Evolutionary conservation across 2,329 filamentous ascomycete genomes (phyloP), one percentile per base, ranked within the genome.

Genomic region (Didymosphaeria variabile): DNA sequence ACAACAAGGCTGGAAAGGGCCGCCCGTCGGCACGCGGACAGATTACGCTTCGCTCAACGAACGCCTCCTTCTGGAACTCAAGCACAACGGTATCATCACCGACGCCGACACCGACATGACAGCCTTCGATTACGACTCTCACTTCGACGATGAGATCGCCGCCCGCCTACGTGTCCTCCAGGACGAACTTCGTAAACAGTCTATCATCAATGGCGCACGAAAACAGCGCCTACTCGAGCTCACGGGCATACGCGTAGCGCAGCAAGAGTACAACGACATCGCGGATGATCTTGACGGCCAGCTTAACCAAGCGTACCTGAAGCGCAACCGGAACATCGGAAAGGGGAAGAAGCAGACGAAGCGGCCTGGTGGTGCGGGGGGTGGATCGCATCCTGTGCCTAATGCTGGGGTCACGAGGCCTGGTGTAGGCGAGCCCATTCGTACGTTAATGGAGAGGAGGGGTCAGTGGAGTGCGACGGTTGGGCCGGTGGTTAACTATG

Each of bases 211-310:
- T 77, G 94, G 94, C 42, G 93, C 94, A 5, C 91, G 93, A 64
- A 98, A 98, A 79, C 86, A 92, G 7, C 88, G 94, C 2, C 84
- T 99, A 12, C 88, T 92, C 1, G 94, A 97, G 40, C 85, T 97
- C 31, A 92, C 95, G 8, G 91, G 93, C 70, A 94, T 97, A 76
- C 90, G 93, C 67, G 94, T 99, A 88, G 95, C 95, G 0, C 90
- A 95, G 80, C 95, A 99, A 75, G 95, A 99, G 77, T 99, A 97
- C 82, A 91, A 90, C 77, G 97, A 93, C 58, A 99, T 99, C 70
- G 90, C 96, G 54, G 95, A 99, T 76, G 95, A 99, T 77, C 88
- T 99, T 23, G 95, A 99, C 82, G 89, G 90, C 45, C 95, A 98
- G 76, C 93, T 98, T 45, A 94, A 98, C 74, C 90, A 92, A 55